Evolutionary conservation across 2,329 filamentous ascomycete species (phyloP), one percentile per base, ranked within the genome.

Genomic region (Rhynchosporium graminicola): DNA sequence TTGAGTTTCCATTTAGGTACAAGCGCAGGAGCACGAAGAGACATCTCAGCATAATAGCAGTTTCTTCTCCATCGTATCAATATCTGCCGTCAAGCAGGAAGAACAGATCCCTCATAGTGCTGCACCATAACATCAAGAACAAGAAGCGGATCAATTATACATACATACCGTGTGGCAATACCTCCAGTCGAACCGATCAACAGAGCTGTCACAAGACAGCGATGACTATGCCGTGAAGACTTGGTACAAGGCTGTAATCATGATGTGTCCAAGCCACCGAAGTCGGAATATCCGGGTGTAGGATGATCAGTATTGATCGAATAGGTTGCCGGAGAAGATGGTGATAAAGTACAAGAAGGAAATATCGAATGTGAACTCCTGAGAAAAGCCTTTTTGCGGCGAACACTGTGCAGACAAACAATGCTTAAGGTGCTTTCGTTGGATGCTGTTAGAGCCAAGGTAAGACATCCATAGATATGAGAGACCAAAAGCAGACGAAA

Each of bases 261-360:
- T 84, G 76, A 83, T 80, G 78, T 84, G 80, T 85, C 82, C 82
- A 85, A 85, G 79, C 77, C 80, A 78, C 80, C 78, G 77, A 73
- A 78, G 77, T 79, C 77, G 75, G 77, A 79, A 80, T 75, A 72
- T 74, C 74, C 74, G 77, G 79, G 79, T 75, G 78, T 85, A 85
- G 81, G 80, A 84, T 85, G 81, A 82, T 76, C 76, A 76, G 79
- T 80, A 79, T 83, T 74, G 68, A 70, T 72, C 68, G 60, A 72
- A 68, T 74, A 74, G 67, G 62, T 74, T 71, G 69, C 65, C 62
- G 65, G 64, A 70, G 71, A 73, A 74, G 63, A 73, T 74, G 71
- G 72, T 73, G 69, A 67, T 67, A 66, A 67, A 67, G 67, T 71
- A 73, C 69, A 70, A 59, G 62, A 71, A 69, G 64, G 63, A 72